These are phyloP conservation scores for Colletotrichum sojae DNA, from an alignment of 2,329 filamentous ascomycete species.

Conservation along the genomic window DNA sequence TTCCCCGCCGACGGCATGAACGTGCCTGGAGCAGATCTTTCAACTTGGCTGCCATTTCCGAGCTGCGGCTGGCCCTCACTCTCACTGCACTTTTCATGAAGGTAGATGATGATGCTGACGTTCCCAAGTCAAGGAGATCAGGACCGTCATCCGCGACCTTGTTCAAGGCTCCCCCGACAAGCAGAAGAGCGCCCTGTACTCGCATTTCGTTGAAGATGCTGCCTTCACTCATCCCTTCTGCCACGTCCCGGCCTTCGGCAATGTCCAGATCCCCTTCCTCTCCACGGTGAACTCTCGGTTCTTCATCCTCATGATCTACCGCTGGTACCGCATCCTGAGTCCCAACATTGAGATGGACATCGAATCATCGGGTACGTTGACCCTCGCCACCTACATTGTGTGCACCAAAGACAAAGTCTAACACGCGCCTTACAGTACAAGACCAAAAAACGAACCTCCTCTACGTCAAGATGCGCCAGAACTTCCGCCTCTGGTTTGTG, in stretches of 20 bases:
- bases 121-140: constrained; percentile 69
- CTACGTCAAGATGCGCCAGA: constrained; percentile 81
- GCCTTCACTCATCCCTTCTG: constrained; percentile 86
- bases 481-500: constrained; percentile 83
- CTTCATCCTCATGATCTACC: constrained; percentile 78
- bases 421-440: constrained; percentile 32
- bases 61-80: too few relatives aligned
- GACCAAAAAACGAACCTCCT: constrained; percentile 61
- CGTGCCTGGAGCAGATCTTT: neutral
- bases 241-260: constrained; percentile 71
- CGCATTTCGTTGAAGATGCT: constrained; percentile 81
- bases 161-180: constrained; percentile 76
- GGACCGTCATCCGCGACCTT: constrained; percentile 76
- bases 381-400: neutral
- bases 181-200: constrained; percentile 75
- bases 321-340: constrained; percentile 88
- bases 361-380: constrained; percentile 65
- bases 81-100: neutral
- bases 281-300: constrained; percentile 71
- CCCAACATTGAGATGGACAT: constrained; percentile 79
- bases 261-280: constrained; percentile 57
- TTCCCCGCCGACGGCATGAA: neutral
- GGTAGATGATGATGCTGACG: constrained; percentile 19
- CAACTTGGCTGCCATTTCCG: too few relatives aligned
- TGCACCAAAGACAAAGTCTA: neutral